Conservation (phyloP, 768 basidiomycete species). For the Lentinula detonsa region DNA sequence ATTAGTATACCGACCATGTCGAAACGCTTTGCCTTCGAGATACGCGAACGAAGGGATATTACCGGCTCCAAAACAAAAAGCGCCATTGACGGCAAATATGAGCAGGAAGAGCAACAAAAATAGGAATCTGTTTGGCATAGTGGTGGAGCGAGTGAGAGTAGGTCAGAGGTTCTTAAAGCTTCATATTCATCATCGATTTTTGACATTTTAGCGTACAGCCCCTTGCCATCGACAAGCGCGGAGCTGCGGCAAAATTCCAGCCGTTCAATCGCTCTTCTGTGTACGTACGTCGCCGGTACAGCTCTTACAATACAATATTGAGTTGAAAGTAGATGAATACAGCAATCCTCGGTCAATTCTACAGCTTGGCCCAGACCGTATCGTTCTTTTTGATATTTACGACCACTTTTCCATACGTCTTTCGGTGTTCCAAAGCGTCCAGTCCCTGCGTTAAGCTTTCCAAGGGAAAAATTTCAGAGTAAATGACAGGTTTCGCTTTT, state of each 20-base stretch:
- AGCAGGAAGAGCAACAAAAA: constrained; percentile 41
- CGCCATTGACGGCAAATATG: constrained; percentile 54
- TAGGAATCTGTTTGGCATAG: constrained; percentile 28
- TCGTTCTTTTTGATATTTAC: constrained; percentile 54
- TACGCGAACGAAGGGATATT: constrained; percentile 86
- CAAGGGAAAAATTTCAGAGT: constrained; percentile 62
- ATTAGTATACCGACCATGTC: constrained; percentile 50
- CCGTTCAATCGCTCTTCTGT: too few relatives aligned
- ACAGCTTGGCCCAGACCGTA: not conserved
- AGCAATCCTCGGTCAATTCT: not conserved
- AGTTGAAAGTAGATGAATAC: not conserved
- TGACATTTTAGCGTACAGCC: not conserved
- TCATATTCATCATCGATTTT: not conserved
- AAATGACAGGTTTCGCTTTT: constrained; percentile 63
- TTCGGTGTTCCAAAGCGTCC: constrained; percentile 66
- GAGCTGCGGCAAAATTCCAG: not conserved
- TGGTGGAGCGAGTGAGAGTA: not conserved
- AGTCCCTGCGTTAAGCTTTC: constrained; percentile 65
- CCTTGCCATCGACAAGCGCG: not conserved
- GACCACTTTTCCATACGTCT: constrained; percentile 92
- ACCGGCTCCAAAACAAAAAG: constrained; percentile 76
- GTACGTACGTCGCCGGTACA: not conserved
- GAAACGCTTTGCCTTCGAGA: constrained; percentile 79
- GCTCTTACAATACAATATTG: not conserved
- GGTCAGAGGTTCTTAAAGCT: too few relatives aligned